Conservation (phyloP, 2,329 filamentous ascomycete genomes). For the Claviceps capensis region DNA sequence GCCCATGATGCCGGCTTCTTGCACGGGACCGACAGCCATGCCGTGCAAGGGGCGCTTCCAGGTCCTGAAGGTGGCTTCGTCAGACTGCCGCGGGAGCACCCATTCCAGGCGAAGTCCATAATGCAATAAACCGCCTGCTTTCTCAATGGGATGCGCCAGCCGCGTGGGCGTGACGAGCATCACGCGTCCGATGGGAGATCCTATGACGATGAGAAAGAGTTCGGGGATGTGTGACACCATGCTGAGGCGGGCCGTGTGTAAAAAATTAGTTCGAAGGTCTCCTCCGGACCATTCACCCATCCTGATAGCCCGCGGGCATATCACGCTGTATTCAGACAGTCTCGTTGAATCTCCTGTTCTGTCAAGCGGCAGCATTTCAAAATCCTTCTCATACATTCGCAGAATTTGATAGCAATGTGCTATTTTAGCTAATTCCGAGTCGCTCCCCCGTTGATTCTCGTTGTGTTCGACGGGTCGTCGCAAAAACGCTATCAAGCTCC, state of each 20-base stretch:
- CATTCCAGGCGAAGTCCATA: conserved; percentile 40
- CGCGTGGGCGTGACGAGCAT: conserved; percentile 43
- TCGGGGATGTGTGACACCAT: conserved; percentile 53
- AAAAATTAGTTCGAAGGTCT: conserved; percentile 14
- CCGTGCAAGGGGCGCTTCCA: conserved; percentile 46
- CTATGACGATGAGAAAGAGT: conserved; percentile 53
- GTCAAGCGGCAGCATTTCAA: conserved; percentile 30
- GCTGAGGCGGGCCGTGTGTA: conserved; percentile 32
- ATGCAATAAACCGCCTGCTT: conserved; percentile 13
- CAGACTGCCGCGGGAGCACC: conserved; percentile 31
- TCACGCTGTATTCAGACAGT: conserved; percentile 15
- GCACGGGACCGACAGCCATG: conserved; percentile 52
- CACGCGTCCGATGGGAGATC: conserved; percentile 52
- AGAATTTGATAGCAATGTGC: conserved; percentile 23
- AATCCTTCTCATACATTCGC: conserved; percentile 33
- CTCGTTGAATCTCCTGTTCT: conserved; percentile 6
- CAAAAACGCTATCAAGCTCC: conserved; percentile 12
- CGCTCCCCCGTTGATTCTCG: not conserved
- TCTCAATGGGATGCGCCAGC: conserved; percentile 13
- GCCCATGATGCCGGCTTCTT: conserved; percentile 21
- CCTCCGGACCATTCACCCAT: conserved; percentile 14
- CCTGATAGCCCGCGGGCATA: conserved; percentile 18
- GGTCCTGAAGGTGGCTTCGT: conserved; percentile 31
- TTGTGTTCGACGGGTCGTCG: conserved; percentile 9
- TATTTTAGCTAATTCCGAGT: conserved; percentile 1